Evolutionary conservation across 2,329 filamentous ascomycete genomes (phyloP).

Genomic region (Dryadomyces quercivorus): DNA sequence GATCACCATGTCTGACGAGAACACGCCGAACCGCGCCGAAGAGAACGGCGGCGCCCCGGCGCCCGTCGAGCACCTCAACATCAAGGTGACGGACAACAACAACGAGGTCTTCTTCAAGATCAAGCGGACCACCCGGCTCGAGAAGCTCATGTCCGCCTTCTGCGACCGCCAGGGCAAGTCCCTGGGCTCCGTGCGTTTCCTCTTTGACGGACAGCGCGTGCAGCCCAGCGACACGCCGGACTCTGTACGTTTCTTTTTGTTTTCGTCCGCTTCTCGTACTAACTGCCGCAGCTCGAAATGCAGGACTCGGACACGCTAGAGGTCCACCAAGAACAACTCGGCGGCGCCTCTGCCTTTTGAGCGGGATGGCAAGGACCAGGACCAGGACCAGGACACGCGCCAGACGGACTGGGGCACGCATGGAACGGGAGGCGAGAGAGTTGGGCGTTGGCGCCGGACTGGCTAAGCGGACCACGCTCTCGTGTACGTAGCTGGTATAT

Average conservation of each 20-base stretch:
- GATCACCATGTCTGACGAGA: constrained; percentile 32
- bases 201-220: constrained; percentile 92
- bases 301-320: constrained; percentile 89
- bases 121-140: constrained; percentile 88
- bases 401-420: neutral
- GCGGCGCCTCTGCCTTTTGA: constrained; percentile 44
- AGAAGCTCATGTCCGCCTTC: constrained; percentile 97
- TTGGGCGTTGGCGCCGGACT: neutral
- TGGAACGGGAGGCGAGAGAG: neutral
- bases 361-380: neutral
- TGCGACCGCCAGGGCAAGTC: constrained; percentile 93
- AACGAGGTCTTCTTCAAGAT: constrained; percentile 99
- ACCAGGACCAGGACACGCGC: neutral
- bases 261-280: neutral
- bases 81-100: constrained; percentile 98
- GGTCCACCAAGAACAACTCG: constrained; percentile 96
- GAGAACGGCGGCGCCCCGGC: constrained; percentile 20
- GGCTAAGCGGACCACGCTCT: neutral
- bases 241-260: constrained; percentile 40
- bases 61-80: constrained; percentile 73
- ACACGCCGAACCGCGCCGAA: constrained; percentile 14
- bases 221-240: constrained; percentile 84
- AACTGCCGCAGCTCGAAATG: constrained; percentile 70
- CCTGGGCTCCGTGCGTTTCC: constrained; percentile 71
- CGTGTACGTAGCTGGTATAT: neutral